Evolutionary conservation across 2,329 filamentous ascomycete species (phyloP).

Genomic region (Aureobasidium sp.): DNA sequence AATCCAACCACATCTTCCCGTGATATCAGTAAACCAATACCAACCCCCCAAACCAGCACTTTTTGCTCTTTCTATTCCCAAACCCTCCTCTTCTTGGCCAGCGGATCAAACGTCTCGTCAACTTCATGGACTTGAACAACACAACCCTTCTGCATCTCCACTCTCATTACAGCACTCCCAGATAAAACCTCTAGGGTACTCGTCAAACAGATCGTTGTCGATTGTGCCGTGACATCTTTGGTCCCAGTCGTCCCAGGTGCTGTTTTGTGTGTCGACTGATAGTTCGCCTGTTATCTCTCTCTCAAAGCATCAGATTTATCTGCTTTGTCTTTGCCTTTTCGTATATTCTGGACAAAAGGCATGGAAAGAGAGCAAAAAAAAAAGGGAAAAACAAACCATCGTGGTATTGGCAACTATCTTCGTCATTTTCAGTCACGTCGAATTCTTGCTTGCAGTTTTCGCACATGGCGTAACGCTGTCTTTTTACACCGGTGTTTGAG

Average conservation of each 20-base stretch:
- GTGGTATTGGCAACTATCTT: conserved; percentile 21
- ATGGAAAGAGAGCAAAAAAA: background rate
- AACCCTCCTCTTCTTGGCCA: background rate
- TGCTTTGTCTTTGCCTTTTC: too few relatives aligned
- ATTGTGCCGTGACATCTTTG: conserved; percentile 25
- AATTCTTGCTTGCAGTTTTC: conserved; percentile 24
- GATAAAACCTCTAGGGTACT: conserved; percentile 25
- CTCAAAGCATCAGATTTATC: too few relatives aligned
- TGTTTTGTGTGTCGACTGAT: conserved; percentile 22
- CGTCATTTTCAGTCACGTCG: conserved; percentile 20
- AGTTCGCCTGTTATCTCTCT: conserved; percentile 22
- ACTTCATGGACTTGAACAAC: background rate
- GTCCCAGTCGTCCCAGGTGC: conserved; percentile 29
- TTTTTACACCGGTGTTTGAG: background rate
- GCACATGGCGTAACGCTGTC: conserved; percentile 15
- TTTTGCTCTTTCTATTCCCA: background rate
- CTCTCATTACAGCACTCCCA: conserved; percentile 27
- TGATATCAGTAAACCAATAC: too few relatives aligned
- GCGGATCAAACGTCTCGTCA: background rate
- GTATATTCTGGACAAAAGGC: too few relatives aligned
- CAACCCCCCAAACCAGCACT: too few relatives aligned
- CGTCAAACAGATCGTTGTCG: conserved; percentile 21
- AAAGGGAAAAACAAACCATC: background rate
- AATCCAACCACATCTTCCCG: too few relatives aligned
- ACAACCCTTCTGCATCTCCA: conserved; percentile 15